Evolutionary conservation across 148 eudicot species (phyloP), one percentile per base, ranked within the genome.

Genomic region (Vaccinium vitisidaea): DNA sequence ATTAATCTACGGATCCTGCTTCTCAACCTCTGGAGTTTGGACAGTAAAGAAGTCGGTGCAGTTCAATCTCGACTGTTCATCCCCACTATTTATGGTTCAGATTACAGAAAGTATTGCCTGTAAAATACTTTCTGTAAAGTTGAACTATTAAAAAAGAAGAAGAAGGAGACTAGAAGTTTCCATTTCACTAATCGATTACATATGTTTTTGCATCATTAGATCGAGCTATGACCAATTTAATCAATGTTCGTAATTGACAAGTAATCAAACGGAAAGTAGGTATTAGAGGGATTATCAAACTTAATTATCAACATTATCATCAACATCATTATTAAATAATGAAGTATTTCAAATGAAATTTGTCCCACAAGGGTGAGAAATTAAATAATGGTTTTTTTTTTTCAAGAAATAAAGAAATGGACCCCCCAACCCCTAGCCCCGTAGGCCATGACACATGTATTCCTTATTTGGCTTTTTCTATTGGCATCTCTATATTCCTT

Each of bases 311-410:
- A 86, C 55, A 74, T 69, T 23, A 92, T 92, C 90, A 89, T 86
- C 49, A 77, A 46, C 81, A 75, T 74, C 21, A 86, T 87, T 27
- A 87, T 87, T 87, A 83, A 77, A 80, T 18, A 75, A 71, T 70
- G 63, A 76, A 53, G 46, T 75, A n/a, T 75, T 83, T 69, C 23
- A n/a, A 65, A 77, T 59, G 84, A 84, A 85, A 36, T 77, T 89
- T 83, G 85, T 55, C 52, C 21, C 75, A 67, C 85, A 90, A 86
- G 90, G 89, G 83, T 86, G 88, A 88, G 86, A 85, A 85, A 3
- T 43, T 43, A 43, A 88, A 92, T 86, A 87, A 90, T 88, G 83
- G 83, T 86, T 86, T 83, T 86, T 87, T 91, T 88, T 89, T 81
- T 61, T 80, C 70, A 83, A 77, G 82, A 56, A 77, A 6, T 46